Evolutionary conservation across 2,329 filamentous ascomycete species (phyloP).

Genomic region (Paracamarosporium sp.): DNA sequence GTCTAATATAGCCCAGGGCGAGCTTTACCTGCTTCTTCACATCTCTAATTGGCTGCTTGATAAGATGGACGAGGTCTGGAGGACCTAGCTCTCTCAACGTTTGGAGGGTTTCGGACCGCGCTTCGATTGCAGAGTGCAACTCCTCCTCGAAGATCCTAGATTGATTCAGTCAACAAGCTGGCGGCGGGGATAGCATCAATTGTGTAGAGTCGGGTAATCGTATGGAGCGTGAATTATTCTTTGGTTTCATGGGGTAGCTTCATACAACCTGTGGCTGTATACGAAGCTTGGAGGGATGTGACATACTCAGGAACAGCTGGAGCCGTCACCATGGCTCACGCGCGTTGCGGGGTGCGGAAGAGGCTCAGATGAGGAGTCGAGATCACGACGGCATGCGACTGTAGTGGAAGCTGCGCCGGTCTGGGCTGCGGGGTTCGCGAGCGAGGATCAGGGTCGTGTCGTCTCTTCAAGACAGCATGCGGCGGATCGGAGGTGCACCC

Average conservation of each 20-base stretch:
- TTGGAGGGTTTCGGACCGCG: constrained; percentile 86
- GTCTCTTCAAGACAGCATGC: constrained; percentile 1
- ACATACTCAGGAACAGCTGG: constrained; percentile 54
- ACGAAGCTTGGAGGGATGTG: constrained; percentile 11
- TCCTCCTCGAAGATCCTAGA: constrained; percentile 90
- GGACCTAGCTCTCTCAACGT: constrained; percentile 91
- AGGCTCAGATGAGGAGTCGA: constrained; percentile 6
- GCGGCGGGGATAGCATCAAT: not conserved
- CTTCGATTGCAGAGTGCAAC: constrained; percentile 88
- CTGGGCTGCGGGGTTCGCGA: constrained; percentile 16
- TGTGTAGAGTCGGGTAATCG: not conserved
- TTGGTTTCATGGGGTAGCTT: not conserved
- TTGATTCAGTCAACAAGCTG: constrained; percentile 10
- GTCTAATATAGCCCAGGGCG: constrained; percentile 1
- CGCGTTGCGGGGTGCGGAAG: constrained; percentile 27
- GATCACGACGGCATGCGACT: constrained; percentile 17
- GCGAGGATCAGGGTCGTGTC: constrained; percentile 10
- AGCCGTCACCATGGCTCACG: constrained; percentile 49
- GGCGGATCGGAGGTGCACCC: constrained; percentile 12
- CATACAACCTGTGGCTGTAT: not conserved
- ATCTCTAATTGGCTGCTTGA: constrained; percentile 74
- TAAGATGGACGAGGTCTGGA: constrained; percentile 91
- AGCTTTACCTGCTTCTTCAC: constrained; percentile 62
- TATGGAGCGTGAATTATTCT: not conserved
- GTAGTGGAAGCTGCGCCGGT: not conserved